Conservation (phyloP, 2,329 filamentous ascomycete species). For the Acarospora socialis region DNA sequence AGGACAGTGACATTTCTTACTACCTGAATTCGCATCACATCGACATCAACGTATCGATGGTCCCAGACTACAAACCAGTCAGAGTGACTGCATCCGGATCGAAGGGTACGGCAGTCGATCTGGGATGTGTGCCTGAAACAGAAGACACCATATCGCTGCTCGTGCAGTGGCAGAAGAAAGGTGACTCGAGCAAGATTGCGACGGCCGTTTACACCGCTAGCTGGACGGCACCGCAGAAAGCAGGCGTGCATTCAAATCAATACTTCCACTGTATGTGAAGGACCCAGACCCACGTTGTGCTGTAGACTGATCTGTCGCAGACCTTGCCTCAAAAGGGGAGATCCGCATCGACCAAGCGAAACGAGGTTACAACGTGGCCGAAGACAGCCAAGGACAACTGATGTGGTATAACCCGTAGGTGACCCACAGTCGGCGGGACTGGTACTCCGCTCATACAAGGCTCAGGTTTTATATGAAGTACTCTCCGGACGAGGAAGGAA, state of each 20-base stretch:
- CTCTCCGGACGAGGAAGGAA: constrained; percentile 84
- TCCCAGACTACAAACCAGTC: constrained; percentile 62
- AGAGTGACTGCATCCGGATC: constrained; percentile 66
- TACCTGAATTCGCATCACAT: constrained; percentile 94
- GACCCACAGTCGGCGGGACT: neutral
- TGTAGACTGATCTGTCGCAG: constrained; percentile 14
- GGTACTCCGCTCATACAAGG: neutral
- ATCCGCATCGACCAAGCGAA: constrained; percentile 86
- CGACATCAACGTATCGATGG: constrained; percentile 87
- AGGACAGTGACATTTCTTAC: constrained; percentile 87
- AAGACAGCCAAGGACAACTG: constrained; percentile 51
- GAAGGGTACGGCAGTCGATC: constrained; percentile 59
- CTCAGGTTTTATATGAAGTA: constrained; percentile 78
- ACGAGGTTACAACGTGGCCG: constrained; percentile 87
- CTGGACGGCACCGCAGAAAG: constrained; percentile 86
- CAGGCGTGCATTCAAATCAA: constrained; percentile 91
- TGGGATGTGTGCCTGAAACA: constrained; percentile 67
- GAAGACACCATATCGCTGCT: constrained; percentile 90
- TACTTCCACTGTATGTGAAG: constrained; percentile 63
- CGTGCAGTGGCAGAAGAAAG: constrained; percentile 71
- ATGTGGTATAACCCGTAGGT: constrained; percentile 73
- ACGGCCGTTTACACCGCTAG: constrained; percentile 87
- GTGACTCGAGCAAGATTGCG: constrained; percentile 53
- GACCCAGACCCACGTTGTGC: neutral
- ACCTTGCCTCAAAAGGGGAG: constrained; percentile 72